Conservation (phyloP, 768 basidiomycete genomes). For the Russula dissimulans region DNA sequence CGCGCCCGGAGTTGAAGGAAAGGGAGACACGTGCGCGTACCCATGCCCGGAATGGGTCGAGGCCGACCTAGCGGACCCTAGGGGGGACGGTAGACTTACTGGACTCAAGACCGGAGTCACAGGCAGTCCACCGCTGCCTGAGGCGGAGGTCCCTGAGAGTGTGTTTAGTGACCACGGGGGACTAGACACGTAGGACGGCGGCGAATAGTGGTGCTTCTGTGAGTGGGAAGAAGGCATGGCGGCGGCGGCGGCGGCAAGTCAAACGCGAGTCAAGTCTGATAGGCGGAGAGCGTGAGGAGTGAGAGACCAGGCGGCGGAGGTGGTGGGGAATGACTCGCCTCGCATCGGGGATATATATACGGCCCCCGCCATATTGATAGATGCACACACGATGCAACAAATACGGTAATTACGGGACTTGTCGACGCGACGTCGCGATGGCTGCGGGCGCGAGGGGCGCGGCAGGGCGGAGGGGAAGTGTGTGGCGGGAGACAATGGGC, state of each 20-base stretch:
- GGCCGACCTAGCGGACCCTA: constrained; percentile 8
- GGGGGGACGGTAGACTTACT: constrained; percentile 14
- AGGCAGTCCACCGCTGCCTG: background rate
- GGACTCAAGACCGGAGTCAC: constrained; percentile 9
- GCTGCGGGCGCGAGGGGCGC: background rate
- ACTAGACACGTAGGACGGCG: constrained; percentile 13
- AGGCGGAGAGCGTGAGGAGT: background rate
- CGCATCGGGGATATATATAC: background rate
- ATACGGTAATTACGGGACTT: background rate
- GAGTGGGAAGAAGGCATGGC: constrained; percentile 10
- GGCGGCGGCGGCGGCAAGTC: background rate
- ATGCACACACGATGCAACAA: constrained; percentile 1
- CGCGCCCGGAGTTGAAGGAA: constrained; percentile 15
- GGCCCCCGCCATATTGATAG: background rate
- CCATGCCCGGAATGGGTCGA: constrained; percentile 1
- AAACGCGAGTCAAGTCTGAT: constrained; percentile 1
- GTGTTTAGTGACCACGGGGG: constrained; percentile 16
- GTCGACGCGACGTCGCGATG: too few relatives aligned
- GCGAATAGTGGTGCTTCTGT: background rate
- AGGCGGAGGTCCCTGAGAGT: constrained; percentile 10
- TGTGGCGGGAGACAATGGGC: background rate
- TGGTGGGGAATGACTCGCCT: constrained; percentile 6
- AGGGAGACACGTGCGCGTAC: background rate
- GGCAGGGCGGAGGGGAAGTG: constrained; percentile 1
- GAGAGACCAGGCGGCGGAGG: background rate